Conservation (phyloP, 2,329 filamentous ascomycete species). For the Penicillium thymicola region DNA sequence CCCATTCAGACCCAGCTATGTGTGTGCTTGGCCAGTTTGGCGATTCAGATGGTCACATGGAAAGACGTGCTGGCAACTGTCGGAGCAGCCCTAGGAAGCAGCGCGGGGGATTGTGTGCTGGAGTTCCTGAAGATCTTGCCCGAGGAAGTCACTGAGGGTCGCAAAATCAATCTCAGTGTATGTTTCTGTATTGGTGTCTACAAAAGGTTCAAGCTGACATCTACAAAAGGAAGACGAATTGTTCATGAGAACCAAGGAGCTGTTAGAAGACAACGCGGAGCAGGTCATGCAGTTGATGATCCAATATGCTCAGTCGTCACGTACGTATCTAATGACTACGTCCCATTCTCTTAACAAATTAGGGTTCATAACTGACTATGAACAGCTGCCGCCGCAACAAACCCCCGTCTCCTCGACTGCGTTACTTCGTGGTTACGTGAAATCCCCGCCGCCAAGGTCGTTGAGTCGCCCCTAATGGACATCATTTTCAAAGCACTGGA, state of each 20-base stretch:
- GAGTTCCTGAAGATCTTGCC: conserved; percentile 96
- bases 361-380: conserved; percentile 21
- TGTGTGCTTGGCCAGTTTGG: conserved; percentile 89
- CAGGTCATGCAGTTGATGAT: conserved; percentile 84
- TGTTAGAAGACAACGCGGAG: conserved; percentile 84
- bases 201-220: neutral
- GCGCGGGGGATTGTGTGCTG: conserved; percentile 78
- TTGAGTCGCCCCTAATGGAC: conserved; percentile 79
- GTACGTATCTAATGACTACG: conserved; percentile 47
- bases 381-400: conserved; percentile 70
- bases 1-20: conserved; percentile 85
- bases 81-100: conserved; percentile 67
- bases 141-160: conserved; percentile 97
- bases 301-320: conserved; percentile 86
- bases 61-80: conserved; percentile 85
- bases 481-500: conserved; percentile 75
- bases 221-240: conserved; percentile 86
- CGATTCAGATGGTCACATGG: conserved; percentile 95
- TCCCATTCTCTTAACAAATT: neutral
- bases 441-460: conserved; percentile 77
- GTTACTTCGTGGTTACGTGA: conserved; percentile 96
- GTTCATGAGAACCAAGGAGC: conserved; percentile 75
- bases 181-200: conserved; percentile 49
- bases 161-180: conserved; percentile 99
- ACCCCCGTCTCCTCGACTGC: conserved; percentile 89